Evolutionary conservation across 139 green algal genomes (phyloP).

Genomic region (Chlamydomonas sp.): DNA sequence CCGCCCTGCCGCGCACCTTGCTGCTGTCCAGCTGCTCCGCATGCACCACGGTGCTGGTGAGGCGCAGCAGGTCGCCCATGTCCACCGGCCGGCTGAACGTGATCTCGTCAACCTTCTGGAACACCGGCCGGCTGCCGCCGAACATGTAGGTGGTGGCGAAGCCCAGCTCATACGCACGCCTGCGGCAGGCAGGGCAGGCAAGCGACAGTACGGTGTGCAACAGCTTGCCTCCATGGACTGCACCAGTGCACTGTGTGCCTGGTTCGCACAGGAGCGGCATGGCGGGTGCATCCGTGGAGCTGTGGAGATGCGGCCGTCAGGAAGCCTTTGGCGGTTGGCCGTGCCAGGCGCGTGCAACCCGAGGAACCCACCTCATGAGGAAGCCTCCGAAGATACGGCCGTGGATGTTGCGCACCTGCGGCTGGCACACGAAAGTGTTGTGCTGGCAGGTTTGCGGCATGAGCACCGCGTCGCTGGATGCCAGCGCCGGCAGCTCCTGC

Average conservation of each 20-base stretch:
- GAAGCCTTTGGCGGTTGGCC: no score
- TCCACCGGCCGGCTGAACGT: conserved; percentile 71
- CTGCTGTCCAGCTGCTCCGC: neutral
- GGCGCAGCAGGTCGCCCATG: conserved; percentile 81
- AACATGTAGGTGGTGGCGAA: conserved; percentile 88
- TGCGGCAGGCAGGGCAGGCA: conserved; percentile 18
- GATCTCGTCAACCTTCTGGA: conserved; percentile 55
- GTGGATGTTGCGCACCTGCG: conserved; percentile 85
- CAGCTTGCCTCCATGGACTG: neutral
- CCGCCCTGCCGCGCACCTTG: neutral
- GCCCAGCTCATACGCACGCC: conserved; percentile 86
- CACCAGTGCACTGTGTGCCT: no score
- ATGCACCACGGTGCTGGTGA: conserved; percentile 67
- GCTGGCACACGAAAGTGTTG: conserved; percentile 85
- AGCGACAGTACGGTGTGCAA: neutral
- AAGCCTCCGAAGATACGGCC: conserved; percentile 89
- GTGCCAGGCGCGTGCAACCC: neutral
- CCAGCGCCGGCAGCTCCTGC: conserved; percentile 68
- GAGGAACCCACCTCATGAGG: conserved; percentile 73
- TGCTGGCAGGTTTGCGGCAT: conserved; percentile 64
- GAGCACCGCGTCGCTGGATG: conserved; percentile 52
- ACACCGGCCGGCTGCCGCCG: conserved; percentile 66
- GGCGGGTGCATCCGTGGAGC: no score
- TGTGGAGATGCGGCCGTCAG: no score
- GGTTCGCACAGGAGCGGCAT: no score